Evolutionary conservation across 1,284 basidiomycete genomes (phyloP), one percentile per base, ranked within the genome.

Genomic region (Fomitopsis pinicola): DNA sequence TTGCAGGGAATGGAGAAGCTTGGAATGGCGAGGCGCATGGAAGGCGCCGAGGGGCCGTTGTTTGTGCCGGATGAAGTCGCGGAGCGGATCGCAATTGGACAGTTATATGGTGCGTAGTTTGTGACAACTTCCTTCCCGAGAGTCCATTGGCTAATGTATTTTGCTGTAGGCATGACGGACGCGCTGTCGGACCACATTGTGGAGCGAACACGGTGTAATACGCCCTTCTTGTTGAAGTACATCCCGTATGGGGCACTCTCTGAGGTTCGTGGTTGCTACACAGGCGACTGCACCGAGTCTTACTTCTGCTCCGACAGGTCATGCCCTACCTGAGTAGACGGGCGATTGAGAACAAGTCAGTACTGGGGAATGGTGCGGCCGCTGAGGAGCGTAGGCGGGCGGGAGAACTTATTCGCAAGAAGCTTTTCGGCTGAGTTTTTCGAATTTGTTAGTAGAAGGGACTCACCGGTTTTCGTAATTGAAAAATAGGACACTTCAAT

Each of bases 181-280:
- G 85, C 87, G 57, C 76, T 97, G 59, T 92, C 92, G 5, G 81
- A 91, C 66, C 80, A 84, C 63, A 78, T 96, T 35, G 85, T 86
- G 7, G 74, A 77, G 9, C 80, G 79, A 48, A 87, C 86, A 22
- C 78, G 77, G 54, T 80, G 84, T 4, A 72, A 75, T 5, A 77
- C 83, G 14, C 94, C 93, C 0, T 83, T 92, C 62, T 85, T 92
- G 1, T 81, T 94, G 75, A 95, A 95, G 81, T 87, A 93, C 71
- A 80, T 94, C 19, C 92, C 94, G 0, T 96, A 95, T 67, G 93
- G 94, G 10, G 82, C 82, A n/a, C 77, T 93, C n/a, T 77, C 78
- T 12, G 91, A 92, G 68, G 88, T 86, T 48, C 22, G 66, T 61
- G 3, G 17, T 5, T 46, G 15, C 17, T 10, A 17, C 55, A n/a